Evolutionary conservation across 495 filamentous ascomycete genomes (phyloP), one percentile per base, ranked within the genome.

Genomic region (Aspergillus heteromorphus): DNA sequence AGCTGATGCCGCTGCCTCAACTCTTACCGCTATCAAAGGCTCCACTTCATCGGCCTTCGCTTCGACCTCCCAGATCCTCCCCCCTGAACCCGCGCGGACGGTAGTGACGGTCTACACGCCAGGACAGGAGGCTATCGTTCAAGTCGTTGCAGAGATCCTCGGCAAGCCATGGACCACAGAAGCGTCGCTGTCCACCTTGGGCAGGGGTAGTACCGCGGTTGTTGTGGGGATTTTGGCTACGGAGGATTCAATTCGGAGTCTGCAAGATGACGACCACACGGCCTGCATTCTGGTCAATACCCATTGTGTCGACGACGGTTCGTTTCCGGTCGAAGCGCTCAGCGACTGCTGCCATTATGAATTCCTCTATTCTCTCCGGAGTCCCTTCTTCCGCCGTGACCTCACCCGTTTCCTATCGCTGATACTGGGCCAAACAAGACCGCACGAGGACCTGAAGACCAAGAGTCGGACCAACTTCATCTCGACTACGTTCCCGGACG

Each of bases 401-500:
- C 68, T 91, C 14, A 79, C 88, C 4, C 81, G 88, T 11, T 92
- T 92, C 60, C 75, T 91, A 20, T 85, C 86, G 6, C 80, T 91
- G 63, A 84, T 87, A 27, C 76, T 91, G 25, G 88, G 89, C 1
- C 87, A 92, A 71, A 80, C 84, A 42, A 80, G 79, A 52, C 85
- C 85, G 29, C 87, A 92, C 64, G 84, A 85, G 55, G 83, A 86
- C 31, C 69, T 93, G 54, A 82, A 87, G 67, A 83, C 81, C 36
- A 92, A 91, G 61, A 79, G 79, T 25, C 76, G 87, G 41, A 92
- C 88, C 0, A 91, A 87, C 65, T 83, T 91, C 58, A 90, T 93
- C 53, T 91, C 88, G 36, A 90, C 87, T 0, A 93, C 89, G 2
- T 93, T 93, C 55, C 87, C 89, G 0, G 88, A 92, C 65, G 88